Conservation (phyloP, 768 basidiomycete species). For the Holtermanniella nyarrowii region DNA sequence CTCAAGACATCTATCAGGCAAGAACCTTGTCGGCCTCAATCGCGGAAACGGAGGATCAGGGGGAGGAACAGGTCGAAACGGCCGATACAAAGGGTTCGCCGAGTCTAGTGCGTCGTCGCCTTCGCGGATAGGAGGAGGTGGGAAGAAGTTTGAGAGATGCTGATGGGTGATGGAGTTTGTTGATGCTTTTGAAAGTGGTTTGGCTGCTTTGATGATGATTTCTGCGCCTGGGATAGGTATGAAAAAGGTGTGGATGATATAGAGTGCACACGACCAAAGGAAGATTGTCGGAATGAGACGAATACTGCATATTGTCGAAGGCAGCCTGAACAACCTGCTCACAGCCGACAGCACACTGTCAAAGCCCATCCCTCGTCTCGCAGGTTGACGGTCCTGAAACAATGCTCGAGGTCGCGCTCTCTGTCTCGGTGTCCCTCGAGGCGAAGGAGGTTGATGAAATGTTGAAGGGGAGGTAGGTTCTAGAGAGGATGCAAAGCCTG, state of each 20-base stretch:
- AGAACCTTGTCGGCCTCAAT: slow-evolving; percentile 27
- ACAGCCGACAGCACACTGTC: not conserved
- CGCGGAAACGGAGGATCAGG: slow-evolving; percentile 30
- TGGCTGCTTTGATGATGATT: too few species aligned
- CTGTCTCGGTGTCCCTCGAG: not conserved
- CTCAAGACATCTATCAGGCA: slow-evolving; percentile 28
- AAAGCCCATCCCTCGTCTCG: not conserved
- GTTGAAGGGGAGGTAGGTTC: not conserved
- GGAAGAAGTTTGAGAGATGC: slow-evolving; percentile 18
- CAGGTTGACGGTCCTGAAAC: not conserved
- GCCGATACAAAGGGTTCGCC: slow-evolving; percentile 18
- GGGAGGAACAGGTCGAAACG: slow-evolving; percentile 21
- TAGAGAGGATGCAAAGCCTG: not conserved
- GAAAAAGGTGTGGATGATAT: slow-evolving; percentile 14
- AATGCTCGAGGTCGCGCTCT: not conserved
- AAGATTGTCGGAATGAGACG: slow-evolving; percentile 9
- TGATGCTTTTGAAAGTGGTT: slow-evolving; percentile 2
- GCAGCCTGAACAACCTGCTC: not conserved
- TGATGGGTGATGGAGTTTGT: slow-evolving; percentile 4
- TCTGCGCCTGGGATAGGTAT: too few species aligned
- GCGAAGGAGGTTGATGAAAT: not conserved
- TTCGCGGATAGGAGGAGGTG: slow-evolving; percentile 20
- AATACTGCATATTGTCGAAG: not conserved
- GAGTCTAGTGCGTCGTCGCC: slow-evolving; percentile 27
- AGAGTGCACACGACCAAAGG: slow-evolving; percentile 16